Evolutionary conservation across 2,329 filamentous ascomycete species (phyloP).

Genomic region (Epichloe hybrida): DNA sequence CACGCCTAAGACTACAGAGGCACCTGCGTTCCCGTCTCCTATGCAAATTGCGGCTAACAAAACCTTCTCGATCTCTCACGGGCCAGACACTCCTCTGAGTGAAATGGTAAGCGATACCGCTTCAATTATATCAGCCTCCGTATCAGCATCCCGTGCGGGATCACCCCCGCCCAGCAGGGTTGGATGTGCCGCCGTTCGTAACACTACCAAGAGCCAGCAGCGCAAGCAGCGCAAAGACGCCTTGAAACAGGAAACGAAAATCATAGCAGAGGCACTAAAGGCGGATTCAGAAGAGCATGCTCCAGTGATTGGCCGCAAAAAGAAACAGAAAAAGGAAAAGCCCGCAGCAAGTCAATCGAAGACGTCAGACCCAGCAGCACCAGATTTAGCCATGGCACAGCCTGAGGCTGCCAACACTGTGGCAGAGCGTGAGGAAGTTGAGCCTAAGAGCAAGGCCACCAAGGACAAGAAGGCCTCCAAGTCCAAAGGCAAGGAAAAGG

Average conservation of each 20-base stretch:
- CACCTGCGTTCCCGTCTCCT: conserved; percentile 26
- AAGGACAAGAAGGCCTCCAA: conserved; percentile 20
- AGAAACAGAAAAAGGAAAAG: conserved; percentile 72
- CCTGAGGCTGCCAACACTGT: not conserved
- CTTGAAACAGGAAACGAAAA: conserved; percentile 47
- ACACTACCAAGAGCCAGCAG: conserved; percentile 64
- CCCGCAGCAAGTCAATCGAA: conserved; percentile 10
- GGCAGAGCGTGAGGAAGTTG: conserved; percentile 6
- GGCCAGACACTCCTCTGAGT: conserved; percentile 60
- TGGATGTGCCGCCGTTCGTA: conserved; percentile 53
- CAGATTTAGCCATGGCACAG: not conserved
- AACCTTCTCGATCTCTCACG: conserved; percentile 23
- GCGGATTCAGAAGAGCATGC: conserved; percentile 46
- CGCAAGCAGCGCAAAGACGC: conserved; percentile 63
- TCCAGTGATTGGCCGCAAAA: conserved; percentile 71
- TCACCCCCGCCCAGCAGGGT: conserved; percentile 58
- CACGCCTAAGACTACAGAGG: conserved; percentile 47
- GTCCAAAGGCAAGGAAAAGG: conserved; percentile 14
- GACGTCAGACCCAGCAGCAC: not conserved
- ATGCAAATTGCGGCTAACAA: conserved; percentile 17
- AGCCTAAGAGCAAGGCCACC: conserved; percentile 16
- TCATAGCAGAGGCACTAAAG: conserved; percentile 36
- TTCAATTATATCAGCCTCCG: conserved; percentile 57
- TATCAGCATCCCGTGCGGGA: conserved; percentile 53
- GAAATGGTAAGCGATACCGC: conserved; percentile 66